Evolutionary conservation across 768 basidiomycete species (phyloP).

Genomic region (Holtermannia corniformis): DNA sequence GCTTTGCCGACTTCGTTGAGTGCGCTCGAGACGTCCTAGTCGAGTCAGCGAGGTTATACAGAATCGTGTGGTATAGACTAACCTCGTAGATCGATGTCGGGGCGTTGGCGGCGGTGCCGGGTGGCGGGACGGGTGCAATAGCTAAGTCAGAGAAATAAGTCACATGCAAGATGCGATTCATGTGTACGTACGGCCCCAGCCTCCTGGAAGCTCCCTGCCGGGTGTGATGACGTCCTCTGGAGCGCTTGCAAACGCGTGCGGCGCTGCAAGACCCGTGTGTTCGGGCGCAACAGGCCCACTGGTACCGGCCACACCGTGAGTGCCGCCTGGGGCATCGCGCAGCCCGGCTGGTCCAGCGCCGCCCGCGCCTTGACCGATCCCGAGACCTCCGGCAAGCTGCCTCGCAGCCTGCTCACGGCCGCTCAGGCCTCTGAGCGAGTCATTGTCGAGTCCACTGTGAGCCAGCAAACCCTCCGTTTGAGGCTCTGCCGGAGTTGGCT

Average conservation of each 20-base stretch:
- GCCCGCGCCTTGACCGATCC: neutral
- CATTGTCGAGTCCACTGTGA: neutral
- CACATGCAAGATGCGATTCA: neutral
- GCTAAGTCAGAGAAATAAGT: slow-evolving; percentile 1
- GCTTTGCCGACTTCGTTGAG: slow-evolving; percentile 25
- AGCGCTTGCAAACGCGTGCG: neutral
- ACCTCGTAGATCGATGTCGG: slow-evolving; percentile 27
- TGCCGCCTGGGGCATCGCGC: too few relatives aligned
- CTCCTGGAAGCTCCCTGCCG: slow-evolving; percentile 29
- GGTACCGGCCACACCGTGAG: neutral
- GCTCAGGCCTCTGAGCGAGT: slow-evolving; percentile 13
- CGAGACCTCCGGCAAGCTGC: slow-evolving; percentile 18
- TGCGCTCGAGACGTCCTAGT: slow-evolving; percentile 22
- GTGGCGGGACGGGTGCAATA: slow-evolving; percentile 10
- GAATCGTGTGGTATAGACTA: neutral
- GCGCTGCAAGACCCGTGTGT: neutral
- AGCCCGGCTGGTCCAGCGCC: neutral
- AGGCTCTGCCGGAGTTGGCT: neutral
- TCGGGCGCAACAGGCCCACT: neutral
- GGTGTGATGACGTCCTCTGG: slow-evolving; percentile 14
- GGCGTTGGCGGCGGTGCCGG: slow-evolving; percentile 18
- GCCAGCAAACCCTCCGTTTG: neutral
- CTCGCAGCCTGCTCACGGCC: slow-evolving; percentile 37
- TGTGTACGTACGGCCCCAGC: slow-evolving; percentile 26
- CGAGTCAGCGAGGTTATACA: neutral